Evolutionary conservation across 192 early-diverging fungal species (phyloP).

Genomic region (Coemansia sp.): DNA sequence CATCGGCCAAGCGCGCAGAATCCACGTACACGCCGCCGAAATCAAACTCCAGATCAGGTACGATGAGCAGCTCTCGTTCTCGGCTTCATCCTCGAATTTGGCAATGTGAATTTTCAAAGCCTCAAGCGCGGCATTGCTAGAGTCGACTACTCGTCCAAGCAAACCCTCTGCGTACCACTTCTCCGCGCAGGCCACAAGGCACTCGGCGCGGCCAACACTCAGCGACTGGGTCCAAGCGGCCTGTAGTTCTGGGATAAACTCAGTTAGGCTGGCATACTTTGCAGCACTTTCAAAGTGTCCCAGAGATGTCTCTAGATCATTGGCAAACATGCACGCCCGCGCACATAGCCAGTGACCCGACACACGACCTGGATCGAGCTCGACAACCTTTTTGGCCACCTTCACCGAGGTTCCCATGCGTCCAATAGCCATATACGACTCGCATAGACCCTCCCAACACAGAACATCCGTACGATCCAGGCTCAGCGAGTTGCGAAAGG

Average conservation of each 20-base stretch:
- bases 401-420: constrained; percentile 45
- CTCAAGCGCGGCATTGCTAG: constrained; percentile 55
- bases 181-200: constrained; percentile 33
- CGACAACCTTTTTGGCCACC: constrained; percentile 73
- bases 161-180: constrained; percentile 58
- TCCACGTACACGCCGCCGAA: constrained; percentile 60
- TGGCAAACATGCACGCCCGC: constrained; percentile 24
- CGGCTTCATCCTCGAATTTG: constrained; percentile 11
- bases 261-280: constrained; percentile 1
- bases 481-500: constrained; percentile 86
- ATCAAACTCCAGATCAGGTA: constrained; percentile 67
- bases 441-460: constrained; percentile 81
- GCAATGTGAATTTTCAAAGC: not conserved
- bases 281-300: constrained; percentile 17
- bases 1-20: constrained; percentile 8
- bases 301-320: constrained; percentile 22
- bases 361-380: constrained; percentile 62
- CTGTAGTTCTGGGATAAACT: constrained; percentile 7
- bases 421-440: constrained; percentile 74
- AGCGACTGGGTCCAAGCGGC: constrained; percentile 29
- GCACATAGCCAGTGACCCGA: constrained; percentile 49
- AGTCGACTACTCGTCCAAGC: constrained; percentile 68
- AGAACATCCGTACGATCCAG: constrained; percentile 66
- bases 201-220: constrained; percentile 28
- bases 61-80: constrained; percentile 29